phyloP scores from a whole-genome alignment of 345 rosid species.

The Hypericum androsaemum region DNA sequence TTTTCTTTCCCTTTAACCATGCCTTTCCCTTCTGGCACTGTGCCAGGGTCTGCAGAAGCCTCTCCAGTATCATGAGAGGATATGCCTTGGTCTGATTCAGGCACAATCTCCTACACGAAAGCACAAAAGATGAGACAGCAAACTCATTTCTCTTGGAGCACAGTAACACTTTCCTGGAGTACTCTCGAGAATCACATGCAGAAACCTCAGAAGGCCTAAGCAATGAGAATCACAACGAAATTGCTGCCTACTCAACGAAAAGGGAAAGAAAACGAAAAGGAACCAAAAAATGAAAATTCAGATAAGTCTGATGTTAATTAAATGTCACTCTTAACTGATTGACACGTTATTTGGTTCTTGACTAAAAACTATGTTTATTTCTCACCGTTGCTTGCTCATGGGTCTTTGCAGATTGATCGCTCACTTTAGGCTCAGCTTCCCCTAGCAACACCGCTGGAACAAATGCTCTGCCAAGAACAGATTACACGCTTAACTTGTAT shows the following conservation, averaged over 20 bases:
- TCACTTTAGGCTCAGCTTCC: conserved; percentile 73
- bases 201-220: too few species aligned
- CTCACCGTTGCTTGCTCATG: conserved; percentile 70
- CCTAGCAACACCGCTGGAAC: conserved; percentile 96
- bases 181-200: too few species aligned
- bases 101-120: conserved; percentile 43
- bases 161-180: too few species aligned
- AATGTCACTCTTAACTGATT: too few species aligned
- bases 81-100: conserved; percentile 62
- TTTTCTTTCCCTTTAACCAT: conserved; percentile 68
- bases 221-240: too few species aligned
- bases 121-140: neutral
- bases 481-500: conserved; percentile 2
- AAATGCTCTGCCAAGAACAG: conserved; percentile 66
- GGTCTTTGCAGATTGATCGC: conserved; percentile 58
- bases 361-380: neutral
- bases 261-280: too few species aligned
- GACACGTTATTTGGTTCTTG: too few species aligned
- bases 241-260: too few species aligned
- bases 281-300: too few species aligned
- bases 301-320: too few species aligned
- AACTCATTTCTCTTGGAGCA: neutral
- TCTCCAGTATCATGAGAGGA: conserved; percentile 48
- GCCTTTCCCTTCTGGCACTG: conserved; percentile 44
- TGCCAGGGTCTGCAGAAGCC: conserved; percentile 43